Evolutionary conservation across 768 basidiomycete genomes (phyloP).

Genomic region (Podaxis pistillaris): DNA sequence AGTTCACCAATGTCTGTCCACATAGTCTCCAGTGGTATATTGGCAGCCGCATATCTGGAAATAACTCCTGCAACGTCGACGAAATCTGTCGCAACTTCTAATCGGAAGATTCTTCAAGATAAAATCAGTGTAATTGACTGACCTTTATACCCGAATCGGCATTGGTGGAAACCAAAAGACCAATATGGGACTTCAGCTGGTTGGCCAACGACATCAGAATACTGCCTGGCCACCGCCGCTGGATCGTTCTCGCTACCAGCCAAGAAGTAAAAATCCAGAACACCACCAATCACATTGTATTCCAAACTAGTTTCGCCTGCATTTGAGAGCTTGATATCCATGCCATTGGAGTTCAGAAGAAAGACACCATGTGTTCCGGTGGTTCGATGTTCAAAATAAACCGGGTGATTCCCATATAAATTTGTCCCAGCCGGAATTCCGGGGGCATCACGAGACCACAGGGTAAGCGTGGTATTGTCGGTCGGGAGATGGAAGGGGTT

Average conservation of each 20-base stretch:
- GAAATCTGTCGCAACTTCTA: conserved; percentile 39
- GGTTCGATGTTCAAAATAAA: conserved; percentile 69
- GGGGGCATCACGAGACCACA: conserved; percentile 69
- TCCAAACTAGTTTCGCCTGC: conserved; percentile 47
- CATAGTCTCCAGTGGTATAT: conserved; percentile 74
- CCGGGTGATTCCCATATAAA: conserved; percentile 71
- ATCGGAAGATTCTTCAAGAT: too few species aligned
- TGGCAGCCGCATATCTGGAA: conserved; percentile 54
- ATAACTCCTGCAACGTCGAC: conserved; percentile 63
- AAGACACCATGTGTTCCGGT: conserved; percentile 71
- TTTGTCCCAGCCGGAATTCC: conserved; percentile 59
- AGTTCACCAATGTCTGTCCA: conserved; percentile 70
- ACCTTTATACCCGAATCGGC: conserved; percentile 69
- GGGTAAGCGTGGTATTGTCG: conserved; percentile 43
- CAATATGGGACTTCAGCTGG: conserved; percentile 78
- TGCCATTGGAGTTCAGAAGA: conserved; percentile 68
- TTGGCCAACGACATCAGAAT: conserved; percentile 60
- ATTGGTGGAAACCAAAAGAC: conserved; percentile 72
- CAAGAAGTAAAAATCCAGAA: conserved; percentile 78
- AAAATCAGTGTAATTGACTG: conserved; percentile 16
- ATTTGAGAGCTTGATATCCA: conserved; percentile 69
- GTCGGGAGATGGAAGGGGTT: conserved; percentile 59
- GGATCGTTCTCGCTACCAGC: conserved; percentile 63
- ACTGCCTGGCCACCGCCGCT: conserved; percentile 60
- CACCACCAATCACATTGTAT: conserved; percentile 77